These are phyloP conservation scores for Suhomyces guaymorum DNA, from an alignment of 1,139 yeast species.

Conservation along the genomic window DNA sequence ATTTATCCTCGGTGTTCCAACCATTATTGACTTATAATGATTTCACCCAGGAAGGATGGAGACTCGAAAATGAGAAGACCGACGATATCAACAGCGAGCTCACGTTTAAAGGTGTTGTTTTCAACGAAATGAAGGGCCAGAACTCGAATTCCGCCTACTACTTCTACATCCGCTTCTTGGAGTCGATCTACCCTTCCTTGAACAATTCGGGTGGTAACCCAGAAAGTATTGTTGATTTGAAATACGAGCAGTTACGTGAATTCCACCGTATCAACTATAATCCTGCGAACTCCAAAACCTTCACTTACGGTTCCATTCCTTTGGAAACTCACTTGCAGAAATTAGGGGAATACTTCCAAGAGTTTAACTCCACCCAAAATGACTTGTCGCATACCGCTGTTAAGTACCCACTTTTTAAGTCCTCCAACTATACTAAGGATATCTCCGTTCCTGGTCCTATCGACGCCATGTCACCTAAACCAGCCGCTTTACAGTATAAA, in stretches of 20 bases:
- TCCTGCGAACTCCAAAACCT: conserved; percentile 86
- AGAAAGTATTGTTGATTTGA: conserved; percentile 65
- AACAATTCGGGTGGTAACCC: conserved; percentile 98
- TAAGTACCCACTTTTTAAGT: conserved; percentile 30
- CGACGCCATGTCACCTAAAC: conserved; percentile 70
- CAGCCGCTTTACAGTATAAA: conserved; percentile 68
- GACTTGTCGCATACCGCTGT: conserved; percentile 20
- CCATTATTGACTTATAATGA: conserved; percentile 80
- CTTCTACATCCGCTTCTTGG: conserved; percentile 81
- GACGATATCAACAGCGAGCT: conserved; percentile 61
- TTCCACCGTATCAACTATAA: conserved; percentile 79
- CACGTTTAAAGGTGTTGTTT: conserved; percentile 90
- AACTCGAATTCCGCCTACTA: conserved; percentile 85
- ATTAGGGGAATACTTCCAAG: conserved; percentile 51
- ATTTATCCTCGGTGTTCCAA: conserved; percentile 81
- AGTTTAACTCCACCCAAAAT: conserved; percentile 46
- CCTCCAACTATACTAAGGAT: conserved; percentile 2
- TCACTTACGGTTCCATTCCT: conserved; percentile 82
- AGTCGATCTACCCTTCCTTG: conserved; percentile 79
- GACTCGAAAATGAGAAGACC: conserved; percentile 73
- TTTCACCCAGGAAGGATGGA: conserved; percentile 97
- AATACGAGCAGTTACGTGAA: conserved; percentile 70
- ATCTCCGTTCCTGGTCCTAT: conserved; percentile 63
- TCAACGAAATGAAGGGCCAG: conserved; percentile 98
- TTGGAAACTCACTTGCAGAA: conserved; percentile 61